These are phyloP conservation scores for Penicillium concentricum DNA, from an alignment of 2,329 filamentous ascomycete species.

Conservation along the genomic window DNA sequence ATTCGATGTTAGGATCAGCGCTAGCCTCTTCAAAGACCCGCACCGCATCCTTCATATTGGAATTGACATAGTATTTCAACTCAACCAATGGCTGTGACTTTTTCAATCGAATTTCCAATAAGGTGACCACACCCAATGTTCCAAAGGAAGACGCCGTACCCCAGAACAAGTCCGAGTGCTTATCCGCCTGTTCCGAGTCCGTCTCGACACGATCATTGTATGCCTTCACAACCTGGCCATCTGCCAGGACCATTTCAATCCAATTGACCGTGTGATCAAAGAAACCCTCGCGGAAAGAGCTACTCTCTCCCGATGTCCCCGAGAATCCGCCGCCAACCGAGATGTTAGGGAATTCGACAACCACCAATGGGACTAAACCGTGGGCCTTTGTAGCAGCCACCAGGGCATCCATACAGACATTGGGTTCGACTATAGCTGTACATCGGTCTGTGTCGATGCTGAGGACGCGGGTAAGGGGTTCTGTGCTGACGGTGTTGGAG, in stretches of 20 bases:
- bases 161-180: conserved; percentile 57
- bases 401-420: conserved; percentile 66
- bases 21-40: conserved; percentile 50
- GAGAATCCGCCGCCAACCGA: conserved; percentile 67
- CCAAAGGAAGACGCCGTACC: conserved; percentile 61
- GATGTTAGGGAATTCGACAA: conserved; percentile 71
- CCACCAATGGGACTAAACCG: conserved; percentile 61
- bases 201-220: conserved; percentile 30
- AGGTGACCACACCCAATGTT: conserved; percentile 60
- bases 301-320: conserved; percentile 66
- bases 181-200: conserved; percentile 20
- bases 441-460: conserved; percentile 53
- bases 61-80: conserved; percentile 60
- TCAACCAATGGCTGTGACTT: conserved; percentile 58
- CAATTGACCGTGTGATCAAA: conserved; percentile 63
- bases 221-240: conserved; percentile 55
- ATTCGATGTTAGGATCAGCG: conserved; percentile 53
- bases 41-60: conserved; percentile 51
- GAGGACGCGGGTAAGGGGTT: conserved; percentile 62
- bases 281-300: conserved; percentile 64
- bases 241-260: conserved; percentile 63
- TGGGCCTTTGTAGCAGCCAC: conserved; percentile 57
- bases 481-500: conserved; percentile 64
- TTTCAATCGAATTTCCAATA: conserved; percentile 59
- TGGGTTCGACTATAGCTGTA: conserved; percentile 67